Evolutionary conservation across 768 basidiomycete genomes (phyloP), one percentile per base, ranked within the genome.

Genomic region (Mycena pura): DNA sequence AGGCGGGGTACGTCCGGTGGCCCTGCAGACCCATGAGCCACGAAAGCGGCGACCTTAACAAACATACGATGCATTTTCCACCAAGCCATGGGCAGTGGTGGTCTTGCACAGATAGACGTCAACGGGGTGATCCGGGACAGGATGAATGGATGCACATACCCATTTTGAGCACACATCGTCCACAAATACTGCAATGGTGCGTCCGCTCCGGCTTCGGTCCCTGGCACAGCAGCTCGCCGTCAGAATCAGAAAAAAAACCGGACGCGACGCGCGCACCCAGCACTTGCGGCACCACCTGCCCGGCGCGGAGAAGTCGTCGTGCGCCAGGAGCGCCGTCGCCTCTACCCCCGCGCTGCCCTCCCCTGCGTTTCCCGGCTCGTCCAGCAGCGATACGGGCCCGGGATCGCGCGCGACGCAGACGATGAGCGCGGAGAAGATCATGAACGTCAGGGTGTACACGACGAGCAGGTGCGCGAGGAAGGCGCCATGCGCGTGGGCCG

Each of bases 51-150:
- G 22, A 34, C 25, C 5, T 40, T 45, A 24, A 17, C n/a, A 19
- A 27, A 76, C 89, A 72, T 71, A 91, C 92, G 58, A 95, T 83
- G 72, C 92, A 95, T 70, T 81, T 88, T 44, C 81, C 76, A 34
- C 87, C 92, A 22, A 94, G 76, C 92, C 92, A 95, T 6, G 88
- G 90, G 70, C 92, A 95, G 68, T 95, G 93, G 68, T 94, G 93
- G 72, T 95, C 92, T 93, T 66, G 53, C 15, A 31, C 21, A 25
- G 34, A 40, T 43, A 29, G 14, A 6, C 15, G 43, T 62, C 28
- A 64, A 28, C 43, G 28, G 49, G 22, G 24, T 45, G 43, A 53
- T 50, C 44, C 67, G 40, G 29, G 21, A 40, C 31, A 17, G n/a
- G n/a, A n/a, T 13, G 48, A 34, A 32, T n/a, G 22, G 6, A 49